Percentiles rank a stretch among this genome's conserved stretches.
Conservation (phyloP, 2,329 filamentous ascomycete species). For the Colletotrichum tofieldiae region DNA sequence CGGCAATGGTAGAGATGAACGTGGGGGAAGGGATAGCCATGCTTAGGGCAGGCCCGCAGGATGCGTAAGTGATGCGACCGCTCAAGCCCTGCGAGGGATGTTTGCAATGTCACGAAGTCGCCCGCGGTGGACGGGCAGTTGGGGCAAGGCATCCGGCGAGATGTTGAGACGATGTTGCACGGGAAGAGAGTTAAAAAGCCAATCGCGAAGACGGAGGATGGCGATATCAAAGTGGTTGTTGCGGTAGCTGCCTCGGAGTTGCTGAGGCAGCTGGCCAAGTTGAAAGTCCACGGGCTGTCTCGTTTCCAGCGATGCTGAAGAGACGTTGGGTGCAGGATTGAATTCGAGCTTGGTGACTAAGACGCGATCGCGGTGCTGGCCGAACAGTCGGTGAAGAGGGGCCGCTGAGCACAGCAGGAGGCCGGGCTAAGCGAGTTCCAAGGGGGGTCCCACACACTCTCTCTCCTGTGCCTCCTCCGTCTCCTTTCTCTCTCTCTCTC, state of each 20-base stretch:
- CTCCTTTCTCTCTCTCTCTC: not conserved
- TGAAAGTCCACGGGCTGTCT: not conserved
- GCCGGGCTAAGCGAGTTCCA: not conserved
- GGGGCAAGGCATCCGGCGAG: conserved; percentile 1
- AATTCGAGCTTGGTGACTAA: not conserved
- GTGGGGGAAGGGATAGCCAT: too few species aligned
- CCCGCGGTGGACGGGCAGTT: too few species aligned
- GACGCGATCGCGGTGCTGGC: not conserved
- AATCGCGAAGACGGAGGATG: conserved; percentile 14
- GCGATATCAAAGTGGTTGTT: not conserved
- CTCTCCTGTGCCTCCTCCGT: not conserved
- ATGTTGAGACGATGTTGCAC: conserved; percentile 33
- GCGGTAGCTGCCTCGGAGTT: conserved; percentile 4
- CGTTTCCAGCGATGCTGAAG: not conserved
- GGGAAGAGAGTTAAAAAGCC: conserved; percentile 11
- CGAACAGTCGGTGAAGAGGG: conserved; percentile 32
- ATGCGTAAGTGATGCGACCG: too few species aligned
- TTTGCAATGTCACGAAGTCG: too few species aligned
- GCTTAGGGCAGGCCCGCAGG: too few species aligned
- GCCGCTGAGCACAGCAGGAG: not conserved
- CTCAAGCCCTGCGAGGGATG: too few species aligned
- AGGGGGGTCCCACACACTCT: not conserved
- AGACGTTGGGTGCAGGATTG: conserved; percentile 5
- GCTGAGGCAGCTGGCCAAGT: not conserved
- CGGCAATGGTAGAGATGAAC: too few species aligned